A percentile compares a stretch with the other conserved stretches of the same genome.
Evolutionary conservation across 1,139 yeast genomes (phyloP).

Genomic region (Candida sanyaensis): DNA sequence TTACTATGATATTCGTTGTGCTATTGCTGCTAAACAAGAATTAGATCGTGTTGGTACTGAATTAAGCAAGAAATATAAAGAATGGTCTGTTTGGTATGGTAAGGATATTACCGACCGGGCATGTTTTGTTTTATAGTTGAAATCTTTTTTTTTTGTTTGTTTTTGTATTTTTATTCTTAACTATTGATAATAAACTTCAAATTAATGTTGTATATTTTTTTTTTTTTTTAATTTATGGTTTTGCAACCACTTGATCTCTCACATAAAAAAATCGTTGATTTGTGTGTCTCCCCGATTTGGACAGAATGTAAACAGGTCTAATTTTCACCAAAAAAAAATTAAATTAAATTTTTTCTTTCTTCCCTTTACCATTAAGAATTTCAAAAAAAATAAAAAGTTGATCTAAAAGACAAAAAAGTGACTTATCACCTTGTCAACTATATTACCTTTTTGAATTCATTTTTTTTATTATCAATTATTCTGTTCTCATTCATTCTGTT

Average conservation of each 20-base stretch:
- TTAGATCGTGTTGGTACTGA: conserved; percentile 33
- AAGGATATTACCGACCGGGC: conserved; percentile 66
- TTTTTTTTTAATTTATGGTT: too few species aligned
- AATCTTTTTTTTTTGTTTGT: not conserved
- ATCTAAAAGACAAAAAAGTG: not conserved
- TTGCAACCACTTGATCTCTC: too few species aligned
- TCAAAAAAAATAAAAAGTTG: not conserved
- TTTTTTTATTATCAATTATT: too few species aligned
- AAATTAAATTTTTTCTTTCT: conserved; percentile 4
- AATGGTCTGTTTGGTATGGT: conserved; percentile 70
- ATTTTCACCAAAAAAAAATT: not conserved
- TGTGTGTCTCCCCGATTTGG: not conserved
- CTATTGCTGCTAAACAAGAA: conserved; percentile 62
- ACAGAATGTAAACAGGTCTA: conserved; percentile 2
- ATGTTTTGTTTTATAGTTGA: conserved; percentile 21
- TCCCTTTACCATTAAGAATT: conserved; percentile 18
- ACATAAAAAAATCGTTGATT: not conserved
- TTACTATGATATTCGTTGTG: conserved; percentile 61
- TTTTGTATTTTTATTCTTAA: not conserved
- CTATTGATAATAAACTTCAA: not conserved
- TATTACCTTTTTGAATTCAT: too few species aligned
- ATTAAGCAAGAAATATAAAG: conserved; percentile 50
- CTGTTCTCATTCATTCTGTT: not conserved
- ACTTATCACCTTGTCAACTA: not conserved
- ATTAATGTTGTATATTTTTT: too few species aligned